Conservation (phyloP, 345 rosid genomes). For the Citrus medica region DNA sequence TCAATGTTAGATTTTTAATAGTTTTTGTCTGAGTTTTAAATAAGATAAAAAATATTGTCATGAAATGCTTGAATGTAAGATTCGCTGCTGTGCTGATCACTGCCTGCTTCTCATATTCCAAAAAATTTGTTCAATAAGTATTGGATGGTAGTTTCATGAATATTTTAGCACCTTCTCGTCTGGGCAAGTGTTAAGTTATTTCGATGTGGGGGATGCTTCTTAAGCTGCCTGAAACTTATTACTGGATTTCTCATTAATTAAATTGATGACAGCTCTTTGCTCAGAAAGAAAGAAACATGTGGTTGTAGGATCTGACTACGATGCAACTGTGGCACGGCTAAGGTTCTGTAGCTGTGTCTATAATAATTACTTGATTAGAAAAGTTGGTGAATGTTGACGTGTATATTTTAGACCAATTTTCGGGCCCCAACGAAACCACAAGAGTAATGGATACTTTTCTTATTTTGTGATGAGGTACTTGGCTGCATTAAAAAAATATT, state of each 20-base stretch:
- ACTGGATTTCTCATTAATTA: not conserved
- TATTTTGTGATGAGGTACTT: not conserved
- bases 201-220: not conserved
- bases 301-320: no score
- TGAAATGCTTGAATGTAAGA: conserved; percentile 16
- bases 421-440: no score
- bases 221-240: not conserved
- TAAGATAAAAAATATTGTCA: conserved; percentile 13
- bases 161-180: not conserved
- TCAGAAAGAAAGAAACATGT: no score
- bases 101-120: not conserved
- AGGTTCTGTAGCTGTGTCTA: not conserved
- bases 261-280: no score
- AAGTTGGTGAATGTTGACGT: not conserved
- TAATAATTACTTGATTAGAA: no score
- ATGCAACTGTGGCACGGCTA: no score
- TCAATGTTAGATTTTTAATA: not conserved
- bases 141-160: not conserved
- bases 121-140: not conserved
- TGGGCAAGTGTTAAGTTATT: not conserved
- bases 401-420: not conserved
- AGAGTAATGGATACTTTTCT: not conserved
- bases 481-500: not conserved
- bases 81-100: not conserved
- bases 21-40: conserved; percentile 7